Conservation (phyloP, 176 grass and related monocot genomes). For the Cymbopogon citratus region DNA sequence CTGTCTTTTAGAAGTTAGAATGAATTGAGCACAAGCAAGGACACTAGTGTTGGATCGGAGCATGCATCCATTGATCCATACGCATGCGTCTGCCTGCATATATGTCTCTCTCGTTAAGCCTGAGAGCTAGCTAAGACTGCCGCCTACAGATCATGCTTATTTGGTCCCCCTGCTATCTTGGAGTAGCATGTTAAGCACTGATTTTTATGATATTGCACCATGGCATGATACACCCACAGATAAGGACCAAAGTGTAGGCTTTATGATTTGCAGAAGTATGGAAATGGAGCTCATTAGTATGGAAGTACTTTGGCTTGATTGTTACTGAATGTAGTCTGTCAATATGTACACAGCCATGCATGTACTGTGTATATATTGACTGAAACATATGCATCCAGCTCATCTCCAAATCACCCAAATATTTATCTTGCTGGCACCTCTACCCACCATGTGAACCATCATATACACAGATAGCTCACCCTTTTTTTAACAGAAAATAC, state of each 20-base stretch:
- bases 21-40: slow-evolving; percentile 25
- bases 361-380: slow-evolving; percentile 4
- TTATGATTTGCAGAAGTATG: slow-evolving; percentile 39
- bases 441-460: neutral
- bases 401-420: neutral
- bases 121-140: slow-evolving; percentile 22
- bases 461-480: neutral
- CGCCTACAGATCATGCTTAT: slow-evolving; percentile 11
- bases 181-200: slow-evolving; percentile 52
- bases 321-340: slow-evolving; percentile 10
- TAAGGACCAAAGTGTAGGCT: slow-evolving; percentile 32
- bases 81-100: slow-evolving; percentile 8
- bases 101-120: slow-evolving; percentile 25
- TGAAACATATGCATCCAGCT: neutral
- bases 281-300: slow-evolving; percentile 21
- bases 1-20: slow-evolving; percentile 34
- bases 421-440: neutral
- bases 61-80: neutral
- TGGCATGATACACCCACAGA: slow-evolving; percentile 29
- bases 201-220: slow-evolving; percentile 48
- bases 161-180: slow-evolving; percentile 55
- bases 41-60: slow-evolving; percentile 23
- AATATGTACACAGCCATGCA: neutral
- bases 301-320: slow-evolving; percentile 11
- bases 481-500: neutral